Evolutionary conservation across 768 basidiomycete species (phyloP), one percentile per base, ranked within the genome.

Genomic region (Rhizopogon rudus): DNA sequence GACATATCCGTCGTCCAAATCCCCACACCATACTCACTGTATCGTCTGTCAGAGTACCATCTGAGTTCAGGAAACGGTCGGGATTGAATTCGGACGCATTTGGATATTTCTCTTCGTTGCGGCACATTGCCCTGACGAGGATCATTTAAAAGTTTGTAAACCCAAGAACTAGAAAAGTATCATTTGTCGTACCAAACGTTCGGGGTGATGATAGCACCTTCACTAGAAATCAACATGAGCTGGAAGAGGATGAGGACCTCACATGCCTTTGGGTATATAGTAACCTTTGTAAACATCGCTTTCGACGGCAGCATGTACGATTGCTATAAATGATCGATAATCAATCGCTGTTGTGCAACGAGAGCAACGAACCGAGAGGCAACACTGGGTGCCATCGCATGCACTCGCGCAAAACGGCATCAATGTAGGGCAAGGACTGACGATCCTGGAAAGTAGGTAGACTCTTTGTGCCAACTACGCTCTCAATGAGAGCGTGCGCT

Each of bases 1-100:
- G 74, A 53, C 74, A 76, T 17, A 73, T 68, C 31, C 74, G 65
- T 45, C 75, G 60, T 35, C 75, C 76, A 55, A 75, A 77, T 3
- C 76, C 72, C 31, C 59, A 61, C 13, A 49, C 48, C 37, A 45
- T 12, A 13, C 31, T 22, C 10, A 29, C 54, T 2, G 41, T 44
- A 25, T 51, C 55, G 13, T 56, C 33, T 12, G 33, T 51, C n/a
- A 56, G 33, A 10, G 17, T 43, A 16, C 55, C 55, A 10, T 51
- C 41, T 2, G 40, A n/a, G 10, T 42, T 35, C 8, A 69, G 65
- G 55, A 68, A 75, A 8, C 73, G 57, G 10, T 70, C 71, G 1
- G 77, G 76, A 33, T 55, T 60, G 59, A 76, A 77, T 25, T 58
- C 55, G 39, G 75, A 65, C 2, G 77, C 63, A 2, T 70, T 67